A percentile compares a stretch with the other conserved stretches of the same genome.
Conservation (phyloP, 176 grass and related monocot species). For the Saccharum officinarum region DNA sequence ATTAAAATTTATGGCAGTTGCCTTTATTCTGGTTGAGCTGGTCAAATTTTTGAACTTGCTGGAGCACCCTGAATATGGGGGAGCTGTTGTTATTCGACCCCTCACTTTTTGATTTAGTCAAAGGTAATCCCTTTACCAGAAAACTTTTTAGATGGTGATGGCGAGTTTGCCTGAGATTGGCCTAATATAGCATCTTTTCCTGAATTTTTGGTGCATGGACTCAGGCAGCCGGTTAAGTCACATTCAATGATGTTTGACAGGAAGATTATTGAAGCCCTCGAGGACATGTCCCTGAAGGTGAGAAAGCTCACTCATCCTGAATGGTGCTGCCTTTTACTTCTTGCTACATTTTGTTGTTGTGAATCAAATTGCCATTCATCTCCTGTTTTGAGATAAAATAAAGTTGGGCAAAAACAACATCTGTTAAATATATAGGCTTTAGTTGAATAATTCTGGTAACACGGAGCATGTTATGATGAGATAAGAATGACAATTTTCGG, state of each 20-base stretch:
- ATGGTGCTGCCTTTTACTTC: neutral
- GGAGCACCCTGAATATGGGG: conserved; percentile 18
- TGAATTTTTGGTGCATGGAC: neutral
- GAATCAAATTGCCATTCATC: neutral
- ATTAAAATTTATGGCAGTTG: neutral
- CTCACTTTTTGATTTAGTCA: neutral
- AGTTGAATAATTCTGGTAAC: neutral
- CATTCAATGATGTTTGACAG: neutral
- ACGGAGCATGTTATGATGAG: neutral
- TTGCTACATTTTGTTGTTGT: neutral
- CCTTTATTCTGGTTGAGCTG: conserved; percentile 36
- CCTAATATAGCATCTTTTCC: neutral
- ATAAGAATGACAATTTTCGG: too few species aligned
- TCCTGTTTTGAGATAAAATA: neutral
- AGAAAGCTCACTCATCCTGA: neutral
- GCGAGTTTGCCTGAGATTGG: neutral
- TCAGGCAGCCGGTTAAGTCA: neutral
- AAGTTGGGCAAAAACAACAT: neutral
- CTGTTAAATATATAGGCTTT: neutral
- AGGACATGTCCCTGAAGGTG: neutral
- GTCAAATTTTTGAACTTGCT: conserved; percentile 27
- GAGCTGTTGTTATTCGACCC: neutral
- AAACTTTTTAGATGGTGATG: too few species aligned
- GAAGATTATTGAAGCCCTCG: neutral
- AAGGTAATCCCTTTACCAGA: too few species aligned